Evolutionary conservation across 2,329 filamentous ascomycete genomes (phyloP).

Genomic region (Nakataea oryzae): DNA sequence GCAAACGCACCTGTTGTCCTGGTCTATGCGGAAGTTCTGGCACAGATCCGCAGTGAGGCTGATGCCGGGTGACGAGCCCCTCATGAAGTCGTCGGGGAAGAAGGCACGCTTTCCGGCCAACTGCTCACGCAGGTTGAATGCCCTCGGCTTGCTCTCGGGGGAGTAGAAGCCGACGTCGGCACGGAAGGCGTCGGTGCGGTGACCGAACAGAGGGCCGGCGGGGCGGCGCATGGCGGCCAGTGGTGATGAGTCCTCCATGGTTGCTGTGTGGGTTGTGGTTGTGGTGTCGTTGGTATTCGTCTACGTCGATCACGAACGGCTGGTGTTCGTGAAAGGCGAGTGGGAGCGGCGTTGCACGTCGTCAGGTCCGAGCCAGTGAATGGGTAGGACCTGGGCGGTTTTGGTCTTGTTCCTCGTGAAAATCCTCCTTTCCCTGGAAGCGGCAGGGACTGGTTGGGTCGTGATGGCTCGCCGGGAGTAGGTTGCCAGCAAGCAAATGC

Average conservation of each 20-base stretch:
- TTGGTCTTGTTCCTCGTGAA: background rate
- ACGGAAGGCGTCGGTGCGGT: constrained; percentile 39
- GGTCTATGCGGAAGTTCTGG: constrained; percentile 93
- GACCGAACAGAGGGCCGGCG: constrained; percentile 49
- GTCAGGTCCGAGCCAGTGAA: too few relatives aligned
- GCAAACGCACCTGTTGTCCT: constrained; percentile 59
- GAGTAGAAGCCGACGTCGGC: constrained; percentile 33
- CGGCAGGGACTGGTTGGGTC: background rate
- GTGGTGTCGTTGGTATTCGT: background rate
- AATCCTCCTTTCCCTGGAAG: background rate
- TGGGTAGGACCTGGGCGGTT: too few relatives aligned
- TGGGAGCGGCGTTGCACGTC: too few relatives aligned
- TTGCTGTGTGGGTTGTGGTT: constrained; percentile 9
- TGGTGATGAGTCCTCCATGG: constrained; percentile 89
- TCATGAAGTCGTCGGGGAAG: constrained; percentile 68
- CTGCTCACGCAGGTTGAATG: constrained; percentile 73
- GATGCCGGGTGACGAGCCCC: constrained; percentile 81
- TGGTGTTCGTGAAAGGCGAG: background rate
- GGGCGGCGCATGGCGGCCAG: constrained; percentile 84
- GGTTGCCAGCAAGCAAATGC: constrained; percentile 4
- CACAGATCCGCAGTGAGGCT: constrained; percentile 90
- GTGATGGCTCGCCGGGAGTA: background rate
- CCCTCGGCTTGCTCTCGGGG: constrained; percentile 45
- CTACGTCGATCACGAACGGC: background rate
- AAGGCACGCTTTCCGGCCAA: constrained; percentile 52